A percentile compares a stretch with the other conserved stretches of the same genome.
phyloP scores from a whole-genome alignment of 495 filamentous ascomycete species.

The Letharia columbiana region DNA sequence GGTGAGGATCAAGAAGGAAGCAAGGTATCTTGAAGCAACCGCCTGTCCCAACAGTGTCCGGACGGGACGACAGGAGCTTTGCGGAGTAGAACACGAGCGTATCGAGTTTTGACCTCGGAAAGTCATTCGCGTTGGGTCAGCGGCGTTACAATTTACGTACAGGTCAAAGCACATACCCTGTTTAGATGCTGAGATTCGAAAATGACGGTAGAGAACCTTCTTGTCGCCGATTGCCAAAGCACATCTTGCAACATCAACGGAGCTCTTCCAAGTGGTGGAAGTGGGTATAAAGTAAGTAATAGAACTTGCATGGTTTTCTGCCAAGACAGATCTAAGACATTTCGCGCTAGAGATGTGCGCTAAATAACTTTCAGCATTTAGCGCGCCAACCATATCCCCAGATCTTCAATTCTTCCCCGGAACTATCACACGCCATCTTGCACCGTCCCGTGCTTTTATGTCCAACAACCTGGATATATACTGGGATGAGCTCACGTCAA shows the following conservation, averaged over 20 bases:
- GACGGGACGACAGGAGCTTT: neutral
- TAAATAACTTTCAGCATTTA: neutral
- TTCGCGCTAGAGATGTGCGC: neutral
- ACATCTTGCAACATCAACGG: neutral
- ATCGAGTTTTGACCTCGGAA: neutral
- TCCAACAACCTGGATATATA: neutral
- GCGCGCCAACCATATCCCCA: neutral
- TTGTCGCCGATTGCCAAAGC: neutral
- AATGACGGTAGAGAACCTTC: neutral
- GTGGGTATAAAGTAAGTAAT: too few relatives aligned
- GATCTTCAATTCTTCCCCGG: neutral
- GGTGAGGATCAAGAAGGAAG: neutral
- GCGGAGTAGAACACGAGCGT: neutral
- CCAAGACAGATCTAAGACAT: neutral
- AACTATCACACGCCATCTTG: neutral
- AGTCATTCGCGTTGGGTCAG: neutral
- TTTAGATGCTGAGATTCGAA: neutral
- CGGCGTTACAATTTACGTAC: neutral
- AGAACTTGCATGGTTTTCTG: neutral
- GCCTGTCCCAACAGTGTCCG: neutral
- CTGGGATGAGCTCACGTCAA: neutral
- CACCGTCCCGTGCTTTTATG: neutral
- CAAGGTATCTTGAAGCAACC: neutral
- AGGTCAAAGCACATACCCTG: neutral
- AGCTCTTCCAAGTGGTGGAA: neutral